A percentile compares a stretch with the other conserved stretches of the same genome.
Conservation (phyloP, 768 basidiomycete species). For the Mycena metata region DNA sequence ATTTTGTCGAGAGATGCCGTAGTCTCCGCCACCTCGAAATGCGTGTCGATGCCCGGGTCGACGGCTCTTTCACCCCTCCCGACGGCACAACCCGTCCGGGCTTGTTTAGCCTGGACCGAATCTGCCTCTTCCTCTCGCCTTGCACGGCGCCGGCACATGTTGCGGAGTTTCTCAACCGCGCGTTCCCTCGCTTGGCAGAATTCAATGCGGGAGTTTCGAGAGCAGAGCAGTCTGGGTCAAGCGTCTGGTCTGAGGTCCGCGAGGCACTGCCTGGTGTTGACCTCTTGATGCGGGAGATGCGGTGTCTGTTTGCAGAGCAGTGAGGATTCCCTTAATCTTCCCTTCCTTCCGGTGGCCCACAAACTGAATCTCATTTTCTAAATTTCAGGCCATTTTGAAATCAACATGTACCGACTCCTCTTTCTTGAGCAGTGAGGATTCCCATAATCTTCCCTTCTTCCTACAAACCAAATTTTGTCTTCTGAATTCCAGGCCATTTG, state of each 20-base stretch:
- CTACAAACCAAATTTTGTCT: no score
- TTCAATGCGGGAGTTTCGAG: background rate
- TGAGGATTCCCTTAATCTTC: background rate
- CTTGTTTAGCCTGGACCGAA: background rate
- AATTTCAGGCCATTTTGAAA: no score
- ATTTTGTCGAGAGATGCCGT: conserved; percentile 7
- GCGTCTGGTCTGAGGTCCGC: background rate
- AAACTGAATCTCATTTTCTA: no score
- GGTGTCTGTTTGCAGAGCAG: background rate
- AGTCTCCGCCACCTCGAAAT: conserved; percentile 3
- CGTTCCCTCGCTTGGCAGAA: conserved; percentile 4
- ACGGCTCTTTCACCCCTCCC: conserved; percentile 1
- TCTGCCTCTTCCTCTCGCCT: conserved; percentile 14
- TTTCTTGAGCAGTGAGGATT: background rate
- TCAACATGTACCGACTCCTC: no score
- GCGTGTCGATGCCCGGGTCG: conserved; percentile 9
- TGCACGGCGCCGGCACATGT: background rate
- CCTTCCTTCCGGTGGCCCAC: no score
- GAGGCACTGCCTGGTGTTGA: conserved; percentile 2
- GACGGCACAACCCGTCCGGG: background rate
- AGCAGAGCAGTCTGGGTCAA: background rate
- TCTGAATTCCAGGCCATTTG: no score
- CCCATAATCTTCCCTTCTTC: no score
- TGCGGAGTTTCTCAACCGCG: conserved; percentile 1
- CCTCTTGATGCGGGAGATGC: background rate